Base-by-base conservation (phyloP, 805 yeast genomes). In the Metschnikowia dekortorum region DNA sequence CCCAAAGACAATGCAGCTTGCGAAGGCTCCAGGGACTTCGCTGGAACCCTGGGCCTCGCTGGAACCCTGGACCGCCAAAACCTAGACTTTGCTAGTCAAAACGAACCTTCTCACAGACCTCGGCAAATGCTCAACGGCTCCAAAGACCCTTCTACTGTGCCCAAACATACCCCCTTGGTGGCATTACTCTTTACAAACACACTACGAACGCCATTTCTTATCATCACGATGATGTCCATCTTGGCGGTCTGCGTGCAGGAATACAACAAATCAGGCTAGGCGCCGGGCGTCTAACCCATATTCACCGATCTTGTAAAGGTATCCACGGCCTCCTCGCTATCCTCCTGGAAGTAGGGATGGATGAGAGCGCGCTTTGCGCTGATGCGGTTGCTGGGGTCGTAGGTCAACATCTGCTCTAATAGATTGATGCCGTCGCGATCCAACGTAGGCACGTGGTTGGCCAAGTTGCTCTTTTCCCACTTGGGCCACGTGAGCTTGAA, bases 401-500 rank as follows among this genome's bases (percentile, higher is more conserved):
- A 94, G 6, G 86, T 83, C 54, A 94, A 75, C 70, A 94, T 75
- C 54, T 82, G 83, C 60, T 82, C 86, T 58, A 94, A 76, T 54
- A 94, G 74, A 62, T 91, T 94, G 52, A 89, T 79, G 28, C 98
- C 99, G 53, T 86, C 84, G 11, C 78, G 72, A 67, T 91, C 97
- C 52, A 94, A 75, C 10, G 82, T 79, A 1, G 97, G 94, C 32
- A 89, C 91, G 46, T 81, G 78, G 40, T 78, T 79, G n/a, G 81
- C 73, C 61, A 94, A 69, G 60, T 82, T 81, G 68, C 83, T 87
- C 61, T 84, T 83, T 40, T 78, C 68, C 96, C 97, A 89, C 65
- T 87, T 89, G 28, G 96, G 97, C 78, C 91, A 89, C 16, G 96
- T 87, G 43, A 92, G 83, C 69, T 90, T 90, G 73, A 85, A 94